A percentile compares a stretch with the other conserved stretches of the same genome.
Conservation (phyloP, 306 rosid species). For the Castanea sativa region DNA sequence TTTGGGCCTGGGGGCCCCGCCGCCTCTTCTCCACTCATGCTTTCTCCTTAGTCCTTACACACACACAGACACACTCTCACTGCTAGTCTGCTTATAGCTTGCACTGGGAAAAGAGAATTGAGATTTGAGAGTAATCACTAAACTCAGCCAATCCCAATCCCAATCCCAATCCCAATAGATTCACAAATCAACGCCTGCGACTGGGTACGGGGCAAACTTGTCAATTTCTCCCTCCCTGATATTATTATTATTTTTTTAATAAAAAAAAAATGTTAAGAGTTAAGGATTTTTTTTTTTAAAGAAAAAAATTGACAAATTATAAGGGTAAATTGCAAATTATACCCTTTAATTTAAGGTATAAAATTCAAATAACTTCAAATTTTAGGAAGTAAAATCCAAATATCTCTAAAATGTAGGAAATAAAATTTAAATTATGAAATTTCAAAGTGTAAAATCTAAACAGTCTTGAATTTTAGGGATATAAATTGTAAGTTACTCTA, state of each 20-base stretch:
- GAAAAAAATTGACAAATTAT: no score
- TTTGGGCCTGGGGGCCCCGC: constrained; percentile 93
- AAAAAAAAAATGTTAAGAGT: no score
- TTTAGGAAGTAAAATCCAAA: accelerated
- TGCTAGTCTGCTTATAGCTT: neutral
- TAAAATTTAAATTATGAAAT: no score
- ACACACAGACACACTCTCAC: neutral
- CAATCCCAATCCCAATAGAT: no score
- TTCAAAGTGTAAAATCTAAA: accelerated
- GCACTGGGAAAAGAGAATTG: neutral
- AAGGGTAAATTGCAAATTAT: accelerated
- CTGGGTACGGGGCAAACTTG: no score
- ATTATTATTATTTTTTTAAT: no score
- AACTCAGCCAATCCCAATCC: no score
- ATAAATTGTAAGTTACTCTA: accelerated
- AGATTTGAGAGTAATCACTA: no score
- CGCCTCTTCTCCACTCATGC: constrained; percentile 75
- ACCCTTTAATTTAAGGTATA: accelerated
- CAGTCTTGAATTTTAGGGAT: accelerated
- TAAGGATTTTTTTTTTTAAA: no score
- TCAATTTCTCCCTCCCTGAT: no score
- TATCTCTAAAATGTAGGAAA: accelerated
- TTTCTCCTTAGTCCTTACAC: constrained; percentile 1
- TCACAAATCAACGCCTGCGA: no score
- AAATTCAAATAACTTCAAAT: accelerated